These are phyloP conservation scores for Aspergillus biplanus DNA, from an alignment of 495 filamentous ascomycete species.

Conservation along the genomic window DNA sequence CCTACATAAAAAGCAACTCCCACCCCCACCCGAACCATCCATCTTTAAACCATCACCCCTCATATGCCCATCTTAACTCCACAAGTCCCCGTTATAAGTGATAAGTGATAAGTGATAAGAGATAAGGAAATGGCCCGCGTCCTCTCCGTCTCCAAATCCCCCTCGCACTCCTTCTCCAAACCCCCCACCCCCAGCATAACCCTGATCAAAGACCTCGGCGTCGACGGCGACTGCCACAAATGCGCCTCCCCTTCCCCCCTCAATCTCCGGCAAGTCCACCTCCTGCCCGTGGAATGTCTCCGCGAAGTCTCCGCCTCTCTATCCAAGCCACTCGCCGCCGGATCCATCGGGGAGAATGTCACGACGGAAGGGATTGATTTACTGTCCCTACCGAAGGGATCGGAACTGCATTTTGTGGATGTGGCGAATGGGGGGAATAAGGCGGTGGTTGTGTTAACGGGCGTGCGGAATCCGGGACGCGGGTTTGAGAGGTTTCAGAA, in stretches of 20 bases:
- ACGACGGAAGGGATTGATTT: constrained; percentile 18
- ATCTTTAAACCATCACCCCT: no score
- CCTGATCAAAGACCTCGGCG: constrained; percentile 8
- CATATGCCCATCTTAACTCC: no score
- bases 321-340: background rate
- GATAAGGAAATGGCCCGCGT: background rate
- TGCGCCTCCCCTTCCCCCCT: constrained; percentile 11
- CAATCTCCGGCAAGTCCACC: constrained; percentile 22
- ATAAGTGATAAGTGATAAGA: no score
- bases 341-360: constrained; percentile 16
- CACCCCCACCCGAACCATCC: no score
- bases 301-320: background rate
- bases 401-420: constrained; percentile 13
- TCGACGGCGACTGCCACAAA: constrained; percentile 18
- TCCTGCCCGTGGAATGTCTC: constrained; percentile 16
- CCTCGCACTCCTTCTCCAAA: constrained; percentile 15
- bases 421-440: background rate
- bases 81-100: no score
- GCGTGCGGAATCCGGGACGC: constrained; percentile 13
- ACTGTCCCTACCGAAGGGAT: background rate
- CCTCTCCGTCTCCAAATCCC: constrained; percentile 2
- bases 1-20: no score
- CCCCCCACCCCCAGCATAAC: constrained; percentile 2
- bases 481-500: constrained; percentile 14
- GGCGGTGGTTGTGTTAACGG: constrained; percentile 6